Base-by-base conservation (phyloP, 805 yeast species). In the Candida silvicultrix region DNA sequence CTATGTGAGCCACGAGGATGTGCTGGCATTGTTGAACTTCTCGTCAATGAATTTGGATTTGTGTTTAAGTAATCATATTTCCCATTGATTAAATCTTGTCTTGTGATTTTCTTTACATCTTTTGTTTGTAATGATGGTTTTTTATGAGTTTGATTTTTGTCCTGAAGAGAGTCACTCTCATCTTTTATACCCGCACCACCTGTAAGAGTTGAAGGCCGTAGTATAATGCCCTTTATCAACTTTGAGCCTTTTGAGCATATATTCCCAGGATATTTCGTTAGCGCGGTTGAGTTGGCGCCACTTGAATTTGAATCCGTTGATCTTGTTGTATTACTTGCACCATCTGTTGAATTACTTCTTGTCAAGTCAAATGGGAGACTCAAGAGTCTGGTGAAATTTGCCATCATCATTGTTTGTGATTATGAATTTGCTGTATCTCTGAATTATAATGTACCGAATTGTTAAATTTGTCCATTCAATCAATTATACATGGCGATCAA, bases 1-100 rank as follows among this genome's bases (percentile, higher is more conserved):
- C n/a, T n/a, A n/a, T n/a, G n/a, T n/a, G n/a, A n/a, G n/a, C n/a
- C n/a, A n/a, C n/a, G n/a, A n/a, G n/a, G n/a, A n/a, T n/a, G 20
- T 19, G 32, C 18, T 18, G 52, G 34, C 9, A 38, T 10, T 15
- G 39, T 14, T 12, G 31, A 14, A 38, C 15, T 15, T 39, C 41
- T 39, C 19, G 5, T 39, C 2, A 18, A 7, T 32, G 38, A 11
- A 28, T 28, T 28, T n/a, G n/a, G n/a, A 28, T 28, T 28, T 6
- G 22, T 5, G 6, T 35, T 12, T 8, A 42, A 28, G 22, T 34
- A 19, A n/a, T 42, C 45, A 21, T 42, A 42, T 19, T 21, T 39
- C 3, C 46, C 46, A 41, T 54, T 51, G 10, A 57, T 15, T 4
- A 58, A 32, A 42, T 59, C 64, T 39, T 54, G 53, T 42, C 64